Conservation (phyloP, 2,329 filamentous ascomycete species). For the Talaromyces sp. region DNA sequence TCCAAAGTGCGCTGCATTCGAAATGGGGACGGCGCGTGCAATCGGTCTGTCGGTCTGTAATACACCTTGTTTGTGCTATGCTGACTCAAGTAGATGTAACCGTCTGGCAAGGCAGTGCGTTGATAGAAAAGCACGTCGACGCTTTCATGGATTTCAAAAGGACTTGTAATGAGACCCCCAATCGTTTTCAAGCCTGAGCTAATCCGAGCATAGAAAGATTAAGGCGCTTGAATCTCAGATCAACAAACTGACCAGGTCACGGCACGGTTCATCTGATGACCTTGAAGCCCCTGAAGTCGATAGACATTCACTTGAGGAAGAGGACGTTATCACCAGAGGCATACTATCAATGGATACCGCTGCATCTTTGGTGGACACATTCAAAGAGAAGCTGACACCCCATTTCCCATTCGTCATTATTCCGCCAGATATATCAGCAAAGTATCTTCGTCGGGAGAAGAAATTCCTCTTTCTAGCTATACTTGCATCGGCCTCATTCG, state of each 20-base stretch:
- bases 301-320: neutral
- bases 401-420: constrained; percentile 13
- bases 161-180: constrained; percentile 26
- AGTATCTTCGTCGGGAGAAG: constrained; percentile 28
- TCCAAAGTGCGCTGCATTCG: constrained; percentile 26
- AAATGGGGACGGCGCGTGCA: constrained; percentile 18
- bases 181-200: neutral
- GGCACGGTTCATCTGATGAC: constrained; percentile 7
- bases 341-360: constrained; percentile 6
- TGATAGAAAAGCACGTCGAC: constrained; percentile 17
- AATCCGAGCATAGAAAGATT: constrained; percentile 17
- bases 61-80: neutral
- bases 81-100: constrained; percentile 28
- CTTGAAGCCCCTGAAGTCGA: neutral
- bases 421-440: constrained; percentile 11
- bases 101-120: constrained; percentile 36
- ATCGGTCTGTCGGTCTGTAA: constrained; percentile 18
- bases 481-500: constrained; percentile 31
- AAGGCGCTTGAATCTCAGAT: constrained; percentile 11
- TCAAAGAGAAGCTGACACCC: neutral
- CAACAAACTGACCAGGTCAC: constrained; percentile 1
- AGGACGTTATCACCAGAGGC: neutral
- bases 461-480: constrained; percentile 37
- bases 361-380: neutral
- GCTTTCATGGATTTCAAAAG: constrained; percentile 35